These are phyloP conservation scores for Ilex aquifolium DNA, from an alignment of 257 asterid species.

Conservation along the genomic window DNA sequence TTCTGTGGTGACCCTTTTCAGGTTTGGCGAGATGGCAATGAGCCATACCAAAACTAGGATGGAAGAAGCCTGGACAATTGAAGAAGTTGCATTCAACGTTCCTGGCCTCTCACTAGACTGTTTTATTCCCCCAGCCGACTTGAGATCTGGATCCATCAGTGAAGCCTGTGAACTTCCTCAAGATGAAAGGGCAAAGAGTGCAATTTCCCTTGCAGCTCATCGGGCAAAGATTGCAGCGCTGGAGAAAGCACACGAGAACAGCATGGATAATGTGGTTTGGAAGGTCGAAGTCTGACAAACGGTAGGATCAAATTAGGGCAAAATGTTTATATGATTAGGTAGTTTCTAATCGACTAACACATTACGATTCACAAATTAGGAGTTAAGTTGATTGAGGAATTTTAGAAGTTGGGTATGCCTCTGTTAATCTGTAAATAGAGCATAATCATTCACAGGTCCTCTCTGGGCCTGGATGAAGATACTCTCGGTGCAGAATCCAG, in stretches of 20 bases:
- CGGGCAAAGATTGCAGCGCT: conserved; percentile 15
- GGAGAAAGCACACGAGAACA: conserved; percentile 1
- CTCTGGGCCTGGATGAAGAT: conserved; percentile 17
- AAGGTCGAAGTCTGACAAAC: neutral
- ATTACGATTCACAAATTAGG: conserved; percentile 17
- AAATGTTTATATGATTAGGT: neutral
- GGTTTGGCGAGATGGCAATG: conserved; percentile 16
- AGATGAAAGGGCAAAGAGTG: conserved; percentile 7
- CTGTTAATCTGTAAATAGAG: conserved; percentile 19
- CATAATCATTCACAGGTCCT: conserved; percentile 18
- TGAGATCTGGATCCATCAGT: conserved; percentile 10
- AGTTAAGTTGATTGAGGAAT: conserved; percentile 11
- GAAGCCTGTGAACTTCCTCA: conserved; percentile 10
- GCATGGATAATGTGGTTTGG: conserved; percentile 1
- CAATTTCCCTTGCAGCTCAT: conserved; percentile 7
- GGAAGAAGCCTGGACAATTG: conserved; percentile 21
- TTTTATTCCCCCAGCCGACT: conserved; percentile 11
- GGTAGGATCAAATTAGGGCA: neutral
- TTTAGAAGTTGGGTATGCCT: conserved; percentile 9
- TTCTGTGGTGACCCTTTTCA: conserved; percentile 14
- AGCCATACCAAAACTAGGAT: conserved; percentile 15
- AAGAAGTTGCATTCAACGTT: conserved; percentile 16
- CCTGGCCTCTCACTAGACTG: conserved; percentile 16
- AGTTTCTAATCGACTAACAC: neutral
- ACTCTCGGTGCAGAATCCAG: conserved; percentile 20